phyloP scores from a whole-genome alignment of 2,329 filamentous ascomycete genomes.

The Colletotrichum tanaceti region DNA sequence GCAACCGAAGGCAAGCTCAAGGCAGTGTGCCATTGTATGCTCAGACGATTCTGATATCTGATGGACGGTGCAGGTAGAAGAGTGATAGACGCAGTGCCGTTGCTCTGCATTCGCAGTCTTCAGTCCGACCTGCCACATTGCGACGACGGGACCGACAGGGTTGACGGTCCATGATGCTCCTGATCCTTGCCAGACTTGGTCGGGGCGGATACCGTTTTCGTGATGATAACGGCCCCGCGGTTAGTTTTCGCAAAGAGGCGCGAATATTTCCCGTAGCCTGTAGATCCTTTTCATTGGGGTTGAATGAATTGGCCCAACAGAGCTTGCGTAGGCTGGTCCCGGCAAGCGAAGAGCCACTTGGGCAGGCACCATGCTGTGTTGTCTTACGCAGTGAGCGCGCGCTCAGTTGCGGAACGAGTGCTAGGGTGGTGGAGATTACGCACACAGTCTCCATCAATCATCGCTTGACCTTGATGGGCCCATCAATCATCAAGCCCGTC shows the following conservation, averaged over 20 bases:
- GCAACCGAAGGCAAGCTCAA: constrained; percentile 13
- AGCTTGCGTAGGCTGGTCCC: constrained; percentile 13
- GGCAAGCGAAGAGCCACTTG: constrained; percentile 34
- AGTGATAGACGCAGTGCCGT: constrained; percentile 32
- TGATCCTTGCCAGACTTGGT: constrained; percentile 39
- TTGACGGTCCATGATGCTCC: constrained; percentile 38
- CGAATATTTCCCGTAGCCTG: constrained; percentile 40
- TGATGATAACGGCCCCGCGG: constrained; percentile 37
- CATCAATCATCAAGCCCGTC: constrained; percentile 37
- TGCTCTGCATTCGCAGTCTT: constrained; percentile 38
- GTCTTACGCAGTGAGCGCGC: constrained; percentile 13
- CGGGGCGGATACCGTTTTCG: constrained; percentile 38
- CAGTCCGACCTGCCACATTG: constrained; percentile 41
- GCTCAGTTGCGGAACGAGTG: constrained; percentile 28
- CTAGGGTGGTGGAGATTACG: constrained; percentile 35
- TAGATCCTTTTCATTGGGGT: constrained; percentile 32
- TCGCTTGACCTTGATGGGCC: too few relatives aligned
- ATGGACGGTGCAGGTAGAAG: constrained; percentile 27
- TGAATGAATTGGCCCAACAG: constrained; percentile 32
- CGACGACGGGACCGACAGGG: constrained; percentile 39
- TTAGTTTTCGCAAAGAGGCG: constrained; percentile 33
- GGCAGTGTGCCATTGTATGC: constrained; percentile 21
- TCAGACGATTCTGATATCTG: constrained; percentile 39
- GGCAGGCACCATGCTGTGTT: constrained; percentile 25
- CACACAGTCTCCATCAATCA: constrained; percentile 28